Evolutionary conservation across 2,329 filamentous ascomycete genomes (phyloP), one percentile per base, ranked within the genome.

Genomic region (Pseudogymnoascus sp.): DNA sequence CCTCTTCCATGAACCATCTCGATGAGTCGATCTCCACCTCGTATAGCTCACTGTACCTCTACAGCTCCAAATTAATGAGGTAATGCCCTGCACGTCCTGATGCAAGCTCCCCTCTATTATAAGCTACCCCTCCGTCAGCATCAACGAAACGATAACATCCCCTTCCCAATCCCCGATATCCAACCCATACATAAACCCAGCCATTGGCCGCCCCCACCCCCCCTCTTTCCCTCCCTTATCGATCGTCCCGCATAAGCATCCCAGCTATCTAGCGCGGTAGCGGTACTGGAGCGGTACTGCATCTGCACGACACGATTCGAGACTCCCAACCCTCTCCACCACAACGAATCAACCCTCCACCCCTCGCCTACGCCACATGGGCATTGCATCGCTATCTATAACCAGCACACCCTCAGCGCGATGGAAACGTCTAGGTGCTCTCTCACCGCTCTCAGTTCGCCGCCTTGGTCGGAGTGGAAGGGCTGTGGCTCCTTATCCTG

Each of bases 161-260:
- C 25, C 14, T 51, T 14, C 6, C 5, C 45, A 51, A 51, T 51
- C 23, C 14, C 23, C 25, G 23, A 54, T 31, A 54, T 54, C 2
- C 23, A 51, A 3, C 6, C n/a, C 48, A 16, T n/a, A 13, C 4
- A 25, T 8, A 4, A 10, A 10, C 48, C 23, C 48, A 54, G 23
- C 8, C 14, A 54, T 31, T 51, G 21, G 45, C 23, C 19, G 25
- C 48, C 48, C 48, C 4, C 14, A 23, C 48, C n/a, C 48, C 45
- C 45, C 48, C 48, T 31, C 48, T 54, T n/a, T 54, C 48, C 48
- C 48, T 54, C 48, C 48, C 48, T 54, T 54, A 54, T 54, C 48
- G 48, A 54, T 54, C 48, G 23, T 54, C 48, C 48, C 48, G 48
- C 48, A 54, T 54, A 54, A 21, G 23, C 48, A 54, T 21, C 48